These are phyloP conservation scores for Fusarium siculi DNA, from an alignment of 2,329 filamentous ascomycete genomes.

Conservation along the genomic window DNA sequence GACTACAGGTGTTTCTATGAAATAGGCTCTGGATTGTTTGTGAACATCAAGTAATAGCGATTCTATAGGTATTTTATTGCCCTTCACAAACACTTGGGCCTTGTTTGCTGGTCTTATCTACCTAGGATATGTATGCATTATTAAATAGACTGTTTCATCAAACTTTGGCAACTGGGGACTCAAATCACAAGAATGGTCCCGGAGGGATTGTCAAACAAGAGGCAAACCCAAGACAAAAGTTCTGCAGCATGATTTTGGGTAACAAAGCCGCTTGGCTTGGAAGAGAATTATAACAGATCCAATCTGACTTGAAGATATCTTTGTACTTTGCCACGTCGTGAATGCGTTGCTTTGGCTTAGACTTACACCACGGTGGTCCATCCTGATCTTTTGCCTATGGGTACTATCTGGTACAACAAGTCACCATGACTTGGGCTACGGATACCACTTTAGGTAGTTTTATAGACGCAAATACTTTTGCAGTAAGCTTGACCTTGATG, in stretches of 20 bases:
- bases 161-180: not conserved
- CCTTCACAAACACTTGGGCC: not conserved
- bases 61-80: not conserved
- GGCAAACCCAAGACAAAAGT: not conserved
- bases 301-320: not conserved
- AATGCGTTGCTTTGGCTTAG: not conserved
- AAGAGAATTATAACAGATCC: rapidly evolving
- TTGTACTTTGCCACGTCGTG: too few relatives aligned
- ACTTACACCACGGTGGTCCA: not conserved
- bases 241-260: too few relatives aligned
- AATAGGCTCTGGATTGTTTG: not conserved
- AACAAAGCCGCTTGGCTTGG: not conserved
- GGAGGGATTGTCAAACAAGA: not conserved
- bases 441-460: too few relatives aligned
- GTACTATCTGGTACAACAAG: not conserved
- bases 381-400: too few relatives aligned
- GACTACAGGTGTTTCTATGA: not conserved
- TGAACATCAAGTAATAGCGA: not conserved
- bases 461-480: too few relatives aligned
- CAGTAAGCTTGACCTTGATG: not conserved
- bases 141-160: too few relatives aligned
- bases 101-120: too few relatives aligned
- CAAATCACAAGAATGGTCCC: not conserved
- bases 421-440: not conserved
- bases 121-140: too few relatives aligned